Conservation (phyloP, 176 grass and related monocot species). For the Carex kokanica region DNA sequence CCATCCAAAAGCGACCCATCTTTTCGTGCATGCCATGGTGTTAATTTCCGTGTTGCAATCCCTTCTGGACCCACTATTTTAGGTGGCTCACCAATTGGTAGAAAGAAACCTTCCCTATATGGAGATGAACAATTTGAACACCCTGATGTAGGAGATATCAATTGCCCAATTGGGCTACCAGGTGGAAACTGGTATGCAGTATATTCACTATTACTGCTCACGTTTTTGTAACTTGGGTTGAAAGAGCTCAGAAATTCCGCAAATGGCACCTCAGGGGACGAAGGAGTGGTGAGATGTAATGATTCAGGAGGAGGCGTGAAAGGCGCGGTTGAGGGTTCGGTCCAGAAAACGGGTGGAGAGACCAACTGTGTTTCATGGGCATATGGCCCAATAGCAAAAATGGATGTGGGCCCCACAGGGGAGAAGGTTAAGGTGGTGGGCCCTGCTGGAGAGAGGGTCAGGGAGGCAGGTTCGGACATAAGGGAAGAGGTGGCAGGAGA, state of each 20-base stretch:
- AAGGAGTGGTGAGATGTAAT: conserved; percentile 42
- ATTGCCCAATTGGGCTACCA: conserved; percentile 38
- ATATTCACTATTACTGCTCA: conserved; percentile 9
- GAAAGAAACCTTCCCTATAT: conserved; percentile 18
- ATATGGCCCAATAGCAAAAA: conserved; percentile 67
- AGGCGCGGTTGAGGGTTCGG: conserved; percentile 75
- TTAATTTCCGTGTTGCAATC: conserved; percentile 11
- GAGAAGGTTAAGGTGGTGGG: conserved; percentile 34
- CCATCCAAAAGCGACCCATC: conserved; percentile 41
- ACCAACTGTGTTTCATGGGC: conserved; percentile 58
- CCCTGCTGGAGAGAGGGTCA: conserved; percentile 31
- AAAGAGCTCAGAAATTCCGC: conserved; percentile 42
- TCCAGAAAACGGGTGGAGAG: conserved; percentile 65
- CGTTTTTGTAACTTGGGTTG: neutral
- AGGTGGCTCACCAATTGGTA: conserved; percentile 18
- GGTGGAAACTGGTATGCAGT: conserved; percentile 46
- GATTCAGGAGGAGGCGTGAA: conserved; percentile 50
- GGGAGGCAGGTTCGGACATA: conserved; percentile 38
- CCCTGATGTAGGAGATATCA: conserved; percentile 41
- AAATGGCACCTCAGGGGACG: conserved; percentile 85
- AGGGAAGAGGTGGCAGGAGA: conserved; percentile 53
- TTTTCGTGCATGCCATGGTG: conserved; percentile 10
- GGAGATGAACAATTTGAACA: conserved; percentile 42
- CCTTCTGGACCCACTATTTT: conserved; percentile 19
- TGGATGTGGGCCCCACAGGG: conserved; percentile 42